Base-by-base conservation (phyloP, 2,329 filamentous ascomycete genomes). In the Bipolaris cookei region DNA sequence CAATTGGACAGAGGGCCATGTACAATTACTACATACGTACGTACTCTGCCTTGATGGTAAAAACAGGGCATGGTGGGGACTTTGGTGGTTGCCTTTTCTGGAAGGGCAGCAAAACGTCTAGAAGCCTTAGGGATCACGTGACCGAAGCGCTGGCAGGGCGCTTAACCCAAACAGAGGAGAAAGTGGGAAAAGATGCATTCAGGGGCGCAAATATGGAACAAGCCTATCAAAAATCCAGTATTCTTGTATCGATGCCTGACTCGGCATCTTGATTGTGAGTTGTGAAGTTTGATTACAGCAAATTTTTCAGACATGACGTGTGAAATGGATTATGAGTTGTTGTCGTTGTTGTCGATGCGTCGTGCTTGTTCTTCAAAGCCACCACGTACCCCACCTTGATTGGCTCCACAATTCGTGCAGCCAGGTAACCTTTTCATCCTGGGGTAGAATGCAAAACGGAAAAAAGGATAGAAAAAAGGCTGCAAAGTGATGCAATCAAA, bases 361-460 rank as follows among this genome's bases (percentile, higher is more conserved):
- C 65, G 65, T 71, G 59, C 65, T 61, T 67, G 45, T 41, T 57
- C 58, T 58, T 48, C 55, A 46, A 53, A 34, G 46, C 41, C 56
- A 73, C 61, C 71, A 74, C 71, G 71, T 75, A 71, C 59, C 37
- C 30, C 6, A 32, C 39, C 50, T 42, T 69, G 60, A 74, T 75
- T 74, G 70, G 71, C 39, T 56, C 53, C 44, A 45, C 54, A 47
- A 30, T 42, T 43, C 47, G 43, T 32, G 47, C 39, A 58, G 63
- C 60, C 61, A 63, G 58, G 60, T 61, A 63, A 44, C 48, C 41
- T 42, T 52, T 25, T 37, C 35, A 21, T 34, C 28, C 42, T 23
- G 44, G 56, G 38, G 23, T 18, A 25, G 34, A 38, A 20, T 25
- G 43, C 18, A 30, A 11, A 42, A 14, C 25, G 30, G 8, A 32